Evolutionary conservation across 805 yeast genomes (phyloP), one percentile per base, ranked within the genome.

Genomic region (Teunomyces barrocoloradensis): DNA sequence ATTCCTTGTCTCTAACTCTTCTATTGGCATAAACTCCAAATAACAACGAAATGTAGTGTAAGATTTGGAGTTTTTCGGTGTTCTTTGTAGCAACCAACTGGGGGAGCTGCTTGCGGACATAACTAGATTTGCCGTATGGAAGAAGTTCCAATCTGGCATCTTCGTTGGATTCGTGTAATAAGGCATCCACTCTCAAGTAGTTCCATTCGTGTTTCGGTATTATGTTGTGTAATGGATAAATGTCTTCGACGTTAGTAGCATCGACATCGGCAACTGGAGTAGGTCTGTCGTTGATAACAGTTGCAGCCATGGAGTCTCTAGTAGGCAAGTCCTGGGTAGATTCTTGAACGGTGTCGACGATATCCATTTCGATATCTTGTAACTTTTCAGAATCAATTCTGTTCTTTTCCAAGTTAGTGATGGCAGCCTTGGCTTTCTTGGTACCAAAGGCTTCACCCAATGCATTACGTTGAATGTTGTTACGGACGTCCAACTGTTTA

Each of bases 361-460:
- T 91, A 57, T 88, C 94, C 50, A 81, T 65, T 63, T 92, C 94
- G 44, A 83, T 73, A 50, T 78, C 85, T 47, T 79, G 86, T 55
- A 94, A 78, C 65, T 83, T 80, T 44, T 82, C 95, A 2, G 96
- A 79, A 63, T 94, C 97, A 60, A 94, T 84, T 58, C 87, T 78
- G 69, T 94, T 94, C 65, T 86, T 82, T 59, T 85, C 94, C 58
- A 82, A 68, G 63, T 85, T 92, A 44, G 80, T 72, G 59, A 94
- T 87, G 30, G 96, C 96, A 57, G 89, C 86, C 73, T 89, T 92
- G 52, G 97, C 97, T 72, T 84, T 91, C 72, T 88, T 91, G 48
- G 99, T 92, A 77, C 99, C 99, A 58, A 94, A 94, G 2, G 94
- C 95, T 68, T 89, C 92, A 61, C 99, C 99, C 61, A 94, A 77